phyloP scores from a whole-genome alignment of 2,329 filamentous ascomycete species.

The Aspergillus persii region DNA sequence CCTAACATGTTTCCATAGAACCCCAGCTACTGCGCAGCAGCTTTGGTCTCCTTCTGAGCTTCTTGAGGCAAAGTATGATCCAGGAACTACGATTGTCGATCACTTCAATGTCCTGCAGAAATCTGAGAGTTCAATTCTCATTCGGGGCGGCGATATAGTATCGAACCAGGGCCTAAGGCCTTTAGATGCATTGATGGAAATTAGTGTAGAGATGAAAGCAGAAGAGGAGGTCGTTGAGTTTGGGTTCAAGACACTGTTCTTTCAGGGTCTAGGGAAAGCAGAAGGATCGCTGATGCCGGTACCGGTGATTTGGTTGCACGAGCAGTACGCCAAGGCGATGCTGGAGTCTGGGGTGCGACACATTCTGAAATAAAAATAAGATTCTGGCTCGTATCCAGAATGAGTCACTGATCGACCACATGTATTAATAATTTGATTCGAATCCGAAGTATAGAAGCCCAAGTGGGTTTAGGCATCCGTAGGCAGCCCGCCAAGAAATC shows the following conservation, averaged over 20 bases:
- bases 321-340: conserved; percentile 12
- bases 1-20: background rate
- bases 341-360: conserved; percentile 10
- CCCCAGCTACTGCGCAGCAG: background rate
- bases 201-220: background rate
- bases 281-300: conserved; percentile 6
- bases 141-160: conserved; percentile 11
- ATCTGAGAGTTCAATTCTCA: background rate
- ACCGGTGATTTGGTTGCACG: conserved; percentile 12
- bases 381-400: background rate
- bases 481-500: background rate
- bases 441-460: background rate
- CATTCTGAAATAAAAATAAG: background rate
- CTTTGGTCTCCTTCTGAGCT: background rate
- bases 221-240: conserved; percentile 8
- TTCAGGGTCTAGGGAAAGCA: conserved; percentile 2
- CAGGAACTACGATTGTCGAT: background rate
- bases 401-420: background rate
- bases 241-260: conserved; percentile 13
- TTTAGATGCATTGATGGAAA: conserved; percentile 12
- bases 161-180: conserved; percentile 8
- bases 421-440: background rate
- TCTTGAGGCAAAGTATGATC: background rate
- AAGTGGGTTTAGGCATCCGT: background rate
- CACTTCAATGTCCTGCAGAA: background rate